Evolutionary conservation across 768 basidiomycete genomes (phyloP), one percentile per base, ranked within the genome.

Genomic region (Cystobasidiopsis lactophilus): DNA sequence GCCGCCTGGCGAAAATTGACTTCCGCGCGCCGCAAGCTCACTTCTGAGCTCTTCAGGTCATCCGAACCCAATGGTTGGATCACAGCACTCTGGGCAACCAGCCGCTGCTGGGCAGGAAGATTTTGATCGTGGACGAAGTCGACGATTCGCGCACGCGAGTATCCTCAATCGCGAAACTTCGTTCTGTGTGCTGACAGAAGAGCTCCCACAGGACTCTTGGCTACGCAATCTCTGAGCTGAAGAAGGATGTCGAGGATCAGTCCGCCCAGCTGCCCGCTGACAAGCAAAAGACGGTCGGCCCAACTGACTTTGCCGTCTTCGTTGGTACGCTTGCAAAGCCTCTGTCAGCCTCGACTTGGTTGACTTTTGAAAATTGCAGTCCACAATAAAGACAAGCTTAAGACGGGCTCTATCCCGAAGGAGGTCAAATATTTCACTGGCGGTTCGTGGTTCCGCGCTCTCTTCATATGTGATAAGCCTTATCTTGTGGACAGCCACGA

Each of bases 41-140:
- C 11, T 9, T 19, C 10, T 13, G 41, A 23, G 19, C 37, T 11
- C 11, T 30, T 57, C 30, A 30, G n/a, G n/a, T n/a, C n/a, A n/a
- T n/a, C n/a, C n/a, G 89, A 51, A 98, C 89, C 16, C 93, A 98
- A 67, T 98, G 93, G 93, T 71, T 96, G 19, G 69, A 71, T 55
- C 69, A 70, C 51, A 65, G 63, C 16, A 69, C 67, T 4, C 64
- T 69, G 44, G 59, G 67, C 31, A 51, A 29, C 43, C 77, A 78
- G 60, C 67, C 75, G 14, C 70, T 98, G 18, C 68, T 95, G 40
- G 91, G 93, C 37, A 74, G 79, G 59, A 71, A 77, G 49, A 80
- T 78, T 39, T 69, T 96, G 44, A 82, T 95, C 53, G 77, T 96
- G 4, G 45, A 47, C 24, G 45, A 47, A n/a, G 45, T 47, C 10